Conservation (phyloP, 352 stramenopile genomes). For the Phytophthora gonapodyides region DNA sequence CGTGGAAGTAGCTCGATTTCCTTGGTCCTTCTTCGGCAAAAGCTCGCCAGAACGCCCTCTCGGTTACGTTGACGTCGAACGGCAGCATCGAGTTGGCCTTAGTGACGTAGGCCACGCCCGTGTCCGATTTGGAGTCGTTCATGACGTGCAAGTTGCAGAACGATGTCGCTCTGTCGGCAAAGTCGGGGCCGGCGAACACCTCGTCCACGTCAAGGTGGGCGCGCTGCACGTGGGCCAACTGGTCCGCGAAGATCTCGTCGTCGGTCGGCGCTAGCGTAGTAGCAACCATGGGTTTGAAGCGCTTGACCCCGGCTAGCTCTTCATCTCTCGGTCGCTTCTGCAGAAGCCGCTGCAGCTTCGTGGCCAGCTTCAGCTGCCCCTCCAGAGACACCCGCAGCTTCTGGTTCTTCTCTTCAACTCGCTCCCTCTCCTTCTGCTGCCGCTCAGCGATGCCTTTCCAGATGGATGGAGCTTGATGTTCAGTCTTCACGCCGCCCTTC, state of each 20-base stretch:
- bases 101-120: slow-evolving; percentile 40
- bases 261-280: slow-evolving; percentile 7
- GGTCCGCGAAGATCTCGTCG: slow-evolving; percentile 25
- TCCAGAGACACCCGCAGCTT: slow-evolving; percentile 37
- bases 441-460: slow-evolving; percentile 41
- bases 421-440: slow-evolving; percentile 30
- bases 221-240: slow-evolving; percentile 14
- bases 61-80: slow-evolving; percentile 37
- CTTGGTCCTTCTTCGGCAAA: slow-evolving; percentile 33
- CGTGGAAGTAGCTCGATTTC: slow-evolving; percentile 39
- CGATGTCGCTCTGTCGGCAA: slow-evolving; percentile 1
- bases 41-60: slow-evolving; percentile 43
- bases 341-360: slow-evolving; percentile 38
- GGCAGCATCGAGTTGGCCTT: slow-evolving; percentile 41
- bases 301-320: neutral
- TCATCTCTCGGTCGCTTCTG: slow-evolving; percentile 28
- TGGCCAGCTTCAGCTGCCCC: slow-evolving; percentile 39
- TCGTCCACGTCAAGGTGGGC: slow-evolving; percentile 15
- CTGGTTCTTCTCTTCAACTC: slow-evolving; percentile 40
- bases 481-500: neutral
- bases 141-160: slow-evolving; percentile 31
- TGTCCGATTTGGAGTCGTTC: slow-evolving; percentile 15
- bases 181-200: slow-evolving; percentile 11
- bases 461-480: neutral
- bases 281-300: slow-evolving; percentile 3